A percentile compares a stretch with the other conserved stretches of the same genome.
phyloP scores from a whole-genome alignment of 352 stramenopile genomes.

The Pythium coloratum region DNA sequence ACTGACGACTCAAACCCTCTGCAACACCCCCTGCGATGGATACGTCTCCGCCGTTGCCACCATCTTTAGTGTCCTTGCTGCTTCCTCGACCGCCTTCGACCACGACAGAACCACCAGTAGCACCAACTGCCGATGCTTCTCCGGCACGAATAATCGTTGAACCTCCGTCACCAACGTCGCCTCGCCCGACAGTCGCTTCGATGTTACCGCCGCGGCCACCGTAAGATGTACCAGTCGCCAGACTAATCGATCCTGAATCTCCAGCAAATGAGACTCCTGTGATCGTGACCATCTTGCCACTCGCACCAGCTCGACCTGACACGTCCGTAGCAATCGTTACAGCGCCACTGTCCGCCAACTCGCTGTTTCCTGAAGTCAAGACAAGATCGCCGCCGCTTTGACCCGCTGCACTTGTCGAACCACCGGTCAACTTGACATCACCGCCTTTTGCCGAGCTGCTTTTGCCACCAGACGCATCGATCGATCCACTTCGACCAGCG shows the following conservation, averaged over 20 bases:
- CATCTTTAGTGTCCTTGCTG: conserved; percentile 51
- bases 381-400: conserved; percentile 77
- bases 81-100: conserved; percentile 45
- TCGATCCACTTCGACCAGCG: conserved; percentile 38
- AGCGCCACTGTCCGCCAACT: conserved; percentile 68
- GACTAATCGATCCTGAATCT: conserved; percentile 63
- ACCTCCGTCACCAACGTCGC: conserved; percentile 52
- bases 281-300: conserved; percentile 60
- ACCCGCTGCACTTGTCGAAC: conserved; percentile 35
- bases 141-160: conserved; percentile 74
- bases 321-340: conserved; percentile 74
- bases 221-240: conserved; percentile 67
- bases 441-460: conserved; percentile 64
- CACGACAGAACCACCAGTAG: conserved; percentile 49
- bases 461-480: conserved; percentile 55
- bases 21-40: conserved; percentile 61
- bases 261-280: conserved; percentile 58
- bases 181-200: conserved; percentile 55
- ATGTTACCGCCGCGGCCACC: conserved; percentile 70
- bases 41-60: conserved; percentile 67
- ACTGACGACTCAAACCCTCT: conserved; percentile 40
- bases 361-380: conserved; percentile 74
- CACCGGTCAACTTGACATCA: conserved; percentile 67
- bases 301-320: conserved; percentile 75
- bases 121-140: conserved; percentile 38